Base-by-base conservation (phyloP, 2,329 filamentous ascomycete genomes). In the Ophiocordyceps unilateralis region DNA sequence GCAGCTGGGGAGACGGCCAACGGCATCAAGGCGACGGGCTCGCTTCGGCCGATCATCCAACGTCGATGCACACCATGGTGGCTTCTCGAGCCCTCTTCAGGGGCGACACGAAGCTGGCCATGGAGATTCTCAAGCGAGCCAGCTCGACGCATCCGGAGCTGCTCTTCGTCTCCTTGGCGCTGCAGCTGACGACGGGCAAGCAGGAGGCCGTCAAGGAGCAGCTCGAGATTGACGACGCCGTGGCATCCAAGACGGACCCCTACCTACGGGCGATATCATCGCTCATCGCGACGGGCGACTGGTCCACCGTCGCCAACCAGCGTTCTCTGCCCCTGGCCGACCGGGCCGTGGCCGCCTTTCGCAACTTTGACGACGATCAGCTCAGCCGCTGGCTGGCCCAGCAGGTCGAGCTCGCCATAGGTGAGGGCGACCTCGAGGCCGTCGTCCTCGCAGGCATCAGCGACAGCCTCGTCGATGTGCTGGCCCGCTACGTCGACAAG, bases 191-290 rank as follows among this genome's bases (percentile, higher is more conserved):
- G 17, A 36, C 77, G 48, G 66, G 69, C 21, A 66, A 69, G 46
- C 61, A 60, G 39, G 58, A 60, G 36, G 50, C 64, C 4, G 59
- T 59, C 37, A 67, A 67, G 47, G 66, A 68, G 47, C 63, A 71
- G 46, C 63, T 77, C 21, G 72, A 76, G 50, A 73, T 76, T 50
- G 73, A 77, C 54, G 70, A 74, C 44, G 64, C 64, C 2, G 66
- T 74, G 14, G 72, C 76, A 22, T 75, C 72, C 45, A 74, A 81
- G 47, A 77, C 79, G 0, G 83, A 91, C 51, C 80, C 83, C 0
- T 89, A 88, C 54, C 70, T 91, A 21, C 79, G 83, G 44, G 83
- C 83, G 6, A 81, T 91, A 40, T 83, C 85, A 21, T 78, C 79
- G 3, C 78, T 84, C 49, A 83, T 91, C 47, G 78, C 80, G 10